Evolutionary conservation across 768 basidiomycete genomes (phyloP).

Genomic region (Lentinula sp.): DNA sequence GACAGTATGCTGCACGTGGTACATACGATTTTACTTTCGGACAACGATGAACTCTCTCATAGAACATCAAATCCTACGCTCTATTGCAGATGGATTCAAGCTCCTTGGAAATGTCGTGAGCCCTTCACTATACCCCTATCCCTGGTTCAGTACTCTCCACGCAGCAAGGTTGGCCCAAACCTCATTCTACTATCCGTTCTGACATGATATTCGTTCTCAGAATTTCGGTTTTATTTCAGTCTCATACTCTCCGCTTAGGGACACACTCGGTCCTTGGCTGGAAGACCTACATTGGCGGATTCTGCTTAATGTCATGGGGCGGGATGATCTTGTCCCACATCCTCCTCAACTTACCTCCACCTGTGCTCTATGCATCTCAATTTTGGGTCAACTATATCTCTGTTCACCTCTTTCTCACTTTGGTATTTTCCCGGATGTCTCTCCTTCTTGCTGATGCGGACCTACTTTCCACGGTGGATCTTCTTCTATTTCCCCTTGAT

Average conservation of each 20-base stretch:
- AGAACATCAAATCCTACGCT: background rate
- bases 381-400: constrained; percentile 44
- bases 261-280: constrained; percentile 25
- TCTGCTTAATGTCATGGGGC: constrained; percentile 46
- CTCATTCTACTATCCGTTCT: background rate
- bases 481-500: constrained; percentile 44
- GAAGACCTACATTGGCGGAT: constrained; percentile 39
- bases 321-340: constrained; percentile 38
- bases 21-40: background rate
- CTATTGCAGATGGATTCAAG: background rate
- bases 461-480: constrained; percentile 31
- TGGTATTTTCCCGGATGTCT: constrained; percentile 27
- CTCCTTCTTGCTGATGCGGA: background rate
- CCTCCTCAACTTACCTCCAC: constrained; percentile 38
- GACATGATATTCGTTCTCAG: constrained; percentile 12
- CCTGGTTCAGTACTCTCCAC: constrained; percentile 34
- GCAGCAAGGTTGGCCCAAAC: constrained; percentile 20
- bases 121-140: constrained; percentile 32
- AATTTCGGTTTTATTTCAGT: constrained; percentile 38
- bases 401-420: constrained; percentile 38
- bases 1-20: too few species aligned
- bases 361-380: constrained; percentile 37
- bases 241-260: constrained; percentile 25
- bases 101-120: constrained; percentile 20
- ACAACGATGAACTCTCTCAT: background rate